Percentiles rank a stretch among this genome's conserved stretches.
Evolutionary conservation across 306 rosid genomes (phyloP).

Genomic region (Geum urbanum): DNA sequence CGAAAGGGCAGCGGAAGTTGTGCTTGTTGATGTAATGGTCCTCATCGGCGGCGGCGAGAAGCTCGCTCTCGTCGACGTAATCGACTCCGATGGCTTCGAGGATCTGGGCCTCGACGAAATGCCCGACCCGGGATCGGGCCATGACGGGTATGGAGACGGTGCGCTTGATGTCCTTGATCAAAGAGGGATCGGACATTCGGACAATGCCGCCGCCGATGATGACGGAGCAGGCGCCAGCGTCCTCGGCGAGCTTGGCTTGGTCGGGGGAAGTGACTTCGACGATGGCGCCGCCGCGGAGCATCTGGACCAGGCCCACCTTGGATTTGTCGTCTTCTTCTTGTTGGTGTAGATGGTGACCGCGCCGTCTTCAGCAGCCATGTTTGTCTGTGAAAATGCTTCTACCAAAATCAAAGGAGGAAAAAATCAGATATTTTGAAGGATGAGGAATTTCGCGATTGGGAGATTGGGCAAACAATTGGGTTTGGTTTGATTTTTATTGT

Average conservation of each 20-base stretch:
- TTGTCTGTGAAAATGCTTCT: not conserved
- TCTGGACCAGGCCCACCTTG: conserved; percentile 46
- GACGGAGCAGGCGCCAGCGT: conserved; percentile 63
- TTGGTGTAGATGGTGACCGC: conserved; percentile 46
- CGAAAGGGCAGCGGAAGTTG: conserved; percentile 48
- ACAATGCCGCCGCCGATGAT: conserved; percentile 26
- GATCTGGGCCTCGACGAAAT: conserved; percentile 84
- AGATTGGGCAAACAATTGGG: too few species aligned
- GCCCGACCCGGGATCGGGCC: conserved; percentile 62
- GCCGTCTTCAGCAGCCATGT: conserved; percentile 43
- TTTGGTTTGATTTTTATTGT: too few species aligned
- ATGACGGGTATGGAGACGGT: conserved; percentile 55
- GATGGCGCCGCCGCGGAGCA: conserved; percentile 62
- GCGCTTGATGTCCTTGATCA: conserved; percentile 51
- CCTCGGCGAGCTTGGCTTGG: conserved; percentile 73
- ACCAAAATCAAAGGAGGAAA: too few species aligned
- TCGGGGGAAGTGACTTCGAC: conserved; percentile 40
- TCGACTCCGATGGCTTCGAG: conserved; percentile 58
- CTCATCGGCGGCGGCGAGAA: conserved; percentile 47
- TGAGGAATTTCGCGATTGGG: too few species aligned
- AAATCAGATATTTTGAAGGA: too few species aligned
- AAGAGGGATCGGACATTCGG: conserved; percentile 60
- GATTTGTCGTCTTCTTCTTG: conserved; percentile 6
- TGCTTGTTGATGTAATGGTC: conserved; percentile 60
- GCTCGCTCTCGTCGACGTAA: conserved; percentile 69